Base-by-base conservation (phyloP, 768 basidiomycete species). In the Macrolepiota dolichaula region DNA sequence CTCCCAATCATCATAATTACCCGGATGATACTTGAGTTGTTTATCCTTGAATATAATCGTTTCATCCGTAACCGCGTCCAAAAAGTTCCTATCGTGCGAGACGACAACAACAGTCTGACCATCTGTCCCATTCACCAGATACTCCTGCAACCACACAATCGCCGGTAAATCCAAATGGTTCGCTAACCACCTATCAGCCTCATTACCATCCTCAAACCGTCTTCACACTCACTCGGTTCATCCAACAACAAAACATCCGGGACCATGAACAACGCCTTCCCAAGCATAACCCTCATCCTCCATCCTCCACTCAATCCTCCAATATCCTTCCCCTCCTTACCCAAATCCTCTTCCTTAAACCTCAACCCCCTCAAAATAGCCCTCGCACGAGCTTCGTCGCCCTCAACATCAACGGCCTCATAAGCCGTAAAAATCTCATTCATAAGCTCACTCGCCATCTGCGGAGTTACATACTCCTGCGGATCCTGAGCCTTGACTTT, bases 1-100 rank as follows among this genome's bases (percentile, higher is more conserved):
- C 64, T 83, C 81, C 68, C 79, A 85, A 35, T 78, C 78, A 6
- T 79, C 75, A 25, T 83, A 79, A 47, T 81, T 83, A 17, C 87
- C 87, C 47, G 81, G 76, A 68, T 84, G 87, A 54, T 87, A 84
- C 17, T 72, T 71, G 2, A 91, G 73, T 10, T 70, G 75, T 59
- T 77, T 74, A 51, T 85, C 73, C 4, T 85, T 79, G 40, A 91
- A 76, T n/a, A 84, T 76, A 35, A 89, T 80, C 0, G 82, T 81
- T 66, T 88, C 85, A 13, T 88, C 82, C 2, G 82, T 81, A 32
- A 88, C 80, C 6, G 75, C 72, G 63, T 87, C 80, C 27, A 85
- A 72, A 65, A 91, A 89, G 22, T 78, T 80, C 46, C 83, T 82
- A 68, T 89, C 88, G 65, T 89, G 88, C 0, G 87, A 82, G 25